Conservation (phyloP, 2,329 filamentous ascomycete genomes). For the Colletotrichum sp. region DNA sequence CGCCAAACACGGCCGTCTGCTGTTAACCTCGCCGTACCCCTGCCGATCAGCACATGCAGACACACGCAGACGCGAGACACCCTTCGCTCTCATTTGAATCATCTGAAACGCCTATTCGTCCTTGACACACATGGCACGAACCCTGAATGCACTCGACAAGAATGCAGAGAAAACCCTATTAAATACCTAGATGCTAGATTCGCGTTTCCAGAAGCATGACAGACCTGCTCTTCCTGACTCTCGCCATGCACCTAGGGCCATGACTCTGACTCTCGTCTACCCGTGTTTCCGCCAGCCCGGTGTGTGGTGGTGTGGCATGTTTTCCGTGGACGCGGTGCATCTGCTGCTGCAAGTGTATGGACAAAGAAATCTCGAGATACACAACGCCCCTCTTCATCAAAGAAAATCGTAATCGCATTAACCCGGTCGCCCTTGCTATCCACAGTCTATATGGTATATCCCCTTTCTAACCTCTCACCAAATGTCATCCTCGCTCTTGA, state of each 20-base stretch:
- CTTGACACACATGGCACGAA: constrained; percentile 10
- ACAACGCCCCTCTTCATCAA: neutral
- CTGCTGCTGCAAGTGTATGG: neutral
- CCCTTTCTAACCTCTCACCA: constrained; percentile 51
- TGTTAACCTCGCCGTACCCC: neutral
- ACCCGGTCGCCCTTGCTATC: constrained; percentile 13
- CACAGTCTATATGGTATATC: constrained; percentile 20
- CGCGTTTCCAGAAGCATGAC: neutral
- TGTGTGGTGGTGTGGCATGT: neutral
- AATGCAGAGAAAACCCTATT: neutral
- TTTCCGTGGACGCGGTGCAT: neutral
- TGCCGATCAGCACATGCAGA: neutral
- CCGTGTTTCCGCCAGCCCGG: neutral
- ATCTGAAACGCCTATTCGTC: constrained; percentile 13
- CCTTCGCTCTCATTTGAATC: neutral
- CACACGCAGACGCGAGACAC: neutral
- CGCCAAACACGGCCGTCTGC: no score
- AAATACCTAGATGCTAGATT: constrained; percentile 7
- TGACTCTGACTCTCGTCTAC: neutral
- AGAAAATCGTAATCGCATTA: constrained; percentile 10
- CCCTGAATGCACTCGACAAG: neutral
- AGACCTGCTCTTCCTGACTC: neutral
- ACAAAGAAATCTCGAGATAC: neutral
- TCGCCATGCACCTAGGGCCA: neutral
- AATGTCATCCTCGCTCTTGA: constrained; percentile 65